These are phyloP conservation scores for Pichia sp. DNA, from an alignment of 1,139 yeast genomes.

Conservation along the genomic window DNA sequence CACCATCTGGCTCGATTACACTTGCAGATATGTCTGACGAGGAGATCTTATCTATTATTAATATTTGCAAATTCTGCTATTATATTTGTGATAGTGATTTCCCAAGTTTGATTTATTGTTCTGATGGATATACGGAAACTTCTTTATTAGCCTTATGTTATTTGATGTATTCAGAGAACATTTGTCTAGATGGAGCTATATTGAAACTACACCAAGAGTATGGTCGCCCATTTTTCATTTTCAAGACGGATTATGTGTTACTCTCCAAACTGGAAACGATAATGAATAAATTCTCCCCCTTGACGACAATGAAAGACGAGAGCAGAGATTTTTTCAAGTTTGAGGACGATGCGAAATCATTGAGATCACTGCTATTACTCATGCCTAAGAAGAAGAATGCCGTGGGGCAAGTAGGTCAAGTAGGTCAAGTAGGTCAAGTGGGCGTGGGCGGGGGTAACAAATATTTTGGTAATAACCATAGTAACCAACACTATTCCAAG, in stretches of 20 bases:
- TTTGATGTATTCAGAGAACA: slow-evolving; percentile 55
- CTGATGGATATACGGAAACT: slow-evolving; percentile 92
- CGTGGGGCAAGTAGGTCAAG: slow-evolving; percentile 9
- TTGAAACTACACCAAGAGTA: slow-evolving; percentile 52
- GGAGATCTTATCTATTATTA: slow-evolving; percentile 50
- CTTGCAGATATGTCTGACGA: slow-evolving; percentile 59
- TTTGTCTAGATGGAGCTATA: slow-evolving; percentile 42
- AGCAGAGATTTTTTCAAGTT: slow-evolving; percentile 7
- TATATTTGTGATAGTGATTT: slow-evolving; percentile 26
- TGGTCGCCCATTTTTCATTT: slow-evolving; percentile 78
- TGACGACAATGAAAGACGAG: slow-evolving; percentile 10
- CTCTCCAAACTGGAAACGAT: slow-evolving; percentile 58
- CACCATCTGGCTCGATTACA: slow-evolving; percentile 78
- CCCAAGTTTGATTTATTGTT: slow-evolving; percentile 58
- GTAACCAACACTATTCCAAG: no score
- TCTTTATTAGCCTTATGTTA: slow-evolving; percentile 67
- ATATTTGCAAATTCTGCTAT: slow-evolving; percentile 55
- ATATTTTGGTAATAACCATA: no score
- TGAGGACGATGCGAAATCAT: slow-evolving; percentile 16
- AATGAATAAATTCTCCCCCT: slow-evolving; percentile 50
- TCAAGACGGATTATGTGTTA: slow-evolving; percentile 65
- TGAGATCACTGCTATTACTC: slow-evolving; percentile 18
- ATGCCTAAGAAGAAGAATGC: slow-evolving; percentile 15
- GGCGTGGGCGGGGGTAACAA: no score
- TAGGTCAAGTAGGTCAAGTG: no score